Conservation (phyloP, 2,329 filamentous ascomycete genomes). For the Aspergillus versicolor region DNA sequence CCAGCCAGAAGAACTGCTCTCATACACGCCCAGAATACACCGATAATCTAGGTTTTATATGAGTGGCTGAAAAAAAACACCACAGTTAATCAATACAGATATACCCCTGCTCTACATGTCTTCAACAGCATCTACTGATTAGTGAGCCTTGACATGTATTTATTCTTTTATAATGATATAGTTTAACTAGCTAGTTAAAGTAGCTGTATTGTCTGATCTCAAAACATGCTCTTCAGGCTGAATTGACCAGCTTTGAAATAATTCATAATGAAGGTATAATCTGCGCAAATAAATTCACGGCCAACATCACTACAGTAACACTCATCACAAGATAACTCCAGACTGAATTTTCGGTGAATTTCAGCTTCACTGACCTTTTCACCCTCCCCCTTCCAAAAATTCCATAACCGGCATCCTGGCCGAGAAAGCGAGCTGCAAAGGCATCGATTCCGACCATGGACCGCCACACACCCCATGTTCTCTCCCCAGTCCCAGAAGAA, state of each 20-base stretch:
- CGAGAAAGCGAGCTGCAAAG: background rate
- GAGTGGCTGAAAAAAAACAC: too few relatives aligned
- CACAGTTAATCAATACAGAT: too few relatives aligned
- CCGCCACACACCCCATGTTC: background rate
- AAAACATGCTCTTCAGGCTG: background rate
- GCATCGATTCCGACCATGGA: background rate
- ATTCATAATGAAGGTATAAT: slow-evolving; percentile 6
- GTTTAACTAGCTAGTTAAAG: background rate
- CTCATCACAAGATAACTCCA: background rate
- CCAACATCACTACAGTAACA: slow-evolving; percentile 4
- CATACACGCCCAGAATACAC: too few relatives aligned
- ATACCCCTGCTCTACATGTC: too few relatives aligned
- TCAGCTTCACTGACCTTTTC: background rate
- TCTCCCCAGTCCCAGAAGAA: slow-evolving; percentile 2
- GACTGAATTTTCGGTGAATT: background rate
- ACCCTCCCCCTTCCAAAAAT: background rate
- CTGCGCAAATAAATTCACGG: background rate
- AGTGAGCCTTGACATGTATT: too few relatives aligned
- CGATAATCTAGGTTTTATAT: too few relatives aligned
- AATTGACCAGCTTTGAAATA: background rate
- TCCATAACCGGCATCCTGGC: background rate
- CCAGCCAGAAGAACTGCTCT: too few relatives aligned
- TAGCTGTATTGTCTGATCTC: background rate
- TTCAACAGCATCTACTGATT: too few relatives aligned
- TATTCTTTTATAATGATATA: too few relatives aligned